Base-by-base conservation (phyloP, 495 filamentous ascomycete species). In the Penicillium samsonianum region DNA sequence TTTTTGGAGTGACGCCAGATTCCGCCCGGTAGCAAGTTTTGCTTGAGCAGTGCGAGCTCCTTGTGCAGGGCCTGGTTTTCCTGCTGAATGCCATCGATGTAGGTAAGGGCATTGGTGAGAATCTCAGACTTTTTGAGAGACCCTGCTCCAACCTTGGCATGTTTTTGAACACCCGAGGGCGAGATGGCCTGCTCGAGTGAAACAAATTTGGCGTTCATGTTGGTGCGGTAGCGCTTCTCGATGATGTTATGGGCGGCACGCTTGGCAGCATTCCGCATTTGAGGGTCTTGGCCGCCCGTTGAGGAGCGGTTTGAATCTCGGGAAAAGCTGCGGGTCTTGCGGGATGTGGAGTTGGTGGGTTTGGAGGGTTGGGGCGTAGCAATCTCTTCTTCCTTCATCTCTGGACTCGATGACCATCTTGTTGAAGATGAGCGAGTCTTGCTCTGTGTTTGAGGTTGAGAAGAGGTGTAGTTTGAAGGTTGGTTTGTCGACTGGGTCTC, bases 101-200 rank as follows among this genome's bases (percentile, higher is more conserved):
- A 88, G 40, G 90, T 83, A 19, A 96, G 81, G 16, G 83, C 83
- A 65, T 84, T 82, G 58, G 80, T 81, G 45, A 96, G 73, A 43
- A 91, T 84, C 41, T 81, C 82, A 0, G 75, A 78, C 52, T 79
- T 79, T 56, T 79, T 79, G 10, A 78, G 61, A 43, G 73, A 74
- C 0, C 71, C 69, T 1, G 73, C 66, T 3, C 68, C 68, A 28
- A 56, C 65, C 14, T 68, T 67, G 10, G 58, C 50, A 14, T 65
- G 51, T 43, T 72, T 72, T 30, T 65, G 62, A n/a, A 59, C 61
- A 1, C 65, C 62, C 1, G 62, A 53, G 8, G 64, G 59, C 20
- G 70, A 70, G 47, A 79, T 74, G 12, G 72, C 74, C 46, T 76
- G 68, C 46, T 77, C 76, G 12, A 81, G 67, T 1, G 73, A 63